These are phyloP conservation scores for Mucuna pruriens DNA, from an alignment of 306 rosid species.

Conservation along the genomic window DNA sequence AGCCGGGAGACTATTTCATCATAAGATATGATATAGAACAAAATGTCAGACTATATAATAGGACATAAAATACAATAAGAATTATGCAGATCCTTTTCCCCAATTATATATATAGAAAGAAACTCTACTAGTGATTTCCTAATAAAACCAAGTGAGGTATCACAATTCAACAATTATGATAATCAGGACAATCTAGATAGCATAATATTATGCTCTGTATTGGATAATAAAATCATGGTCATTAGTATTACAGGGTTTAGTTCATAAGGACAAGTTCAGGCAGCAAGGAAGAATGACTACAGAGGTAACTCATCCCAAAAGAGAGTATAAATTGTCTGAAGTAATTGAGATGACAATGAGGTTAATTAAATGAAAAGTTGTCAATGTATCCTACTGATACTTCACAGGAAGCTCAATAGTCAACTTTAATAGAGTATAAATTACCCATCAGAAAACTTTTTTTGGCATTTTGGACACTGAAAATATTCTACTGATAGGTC, in stretches of 20 bases:
- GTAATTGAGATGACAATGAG: conserved; percentile 8
- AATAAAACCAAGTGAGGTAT: conserved; percentile 4
- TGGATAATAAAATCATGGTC: background rate
- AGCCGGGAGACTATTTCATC: background rate
- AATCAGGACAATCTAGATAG: background rate
- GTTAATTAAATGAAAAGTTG: background rate
- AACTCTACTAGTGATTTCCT: background rate
- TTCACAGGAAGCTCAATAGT: too few relatives aligned
- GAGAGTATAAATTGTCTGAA: background rate
- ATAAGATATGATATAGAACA: background rate
- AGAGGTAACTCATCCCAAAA: background rate
- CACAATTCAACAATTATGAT: background rate
- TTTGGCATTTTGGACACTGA: background rate
- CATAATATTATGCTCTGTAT: background rate
- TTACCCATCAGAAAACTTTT: background rate
- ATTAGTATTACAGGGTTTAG: background rate
- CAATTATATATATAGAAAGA: background rate
- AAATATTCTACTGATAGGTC: background rate
- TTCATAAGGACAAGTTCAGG: conserved; percentile 2
- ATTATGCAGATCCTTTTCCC: conserved; percentile 10
- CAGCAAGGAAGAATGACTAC: conserved; percentile 9
- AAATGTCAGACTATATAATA: background rate
- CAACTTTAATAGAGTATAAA: background rate
- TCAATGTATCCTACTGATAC: too few relatives aligned
- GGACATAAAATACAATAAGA: background rate